Evolutionary conservation across 208 protist species (phyloP).

Genomic region (Angomonas ambiguus): DNA sequence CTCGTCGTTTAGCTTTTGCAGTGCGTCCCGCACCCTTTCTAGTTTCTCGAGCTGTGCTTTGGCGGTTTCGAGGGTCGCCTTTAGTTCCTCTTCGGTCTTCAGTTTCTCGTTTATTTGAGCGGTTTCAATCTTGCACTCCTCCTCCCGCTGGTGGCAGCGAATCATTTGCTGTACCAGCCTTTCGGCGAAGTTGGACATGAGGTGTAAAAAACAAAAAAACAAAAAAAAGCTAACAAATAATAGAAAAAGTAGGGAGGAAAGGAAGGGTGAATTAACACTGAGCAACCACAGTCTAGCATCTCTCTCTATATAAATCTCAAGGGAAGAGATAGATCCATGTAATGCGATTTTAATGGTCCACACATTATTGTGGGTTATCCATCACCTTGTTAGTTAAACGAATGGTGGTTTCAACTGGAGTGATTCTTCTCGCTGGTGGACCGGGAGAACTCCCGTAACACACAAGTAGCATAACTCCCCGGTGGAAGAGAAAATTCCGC

Average conservation of each 20-base stretch:
- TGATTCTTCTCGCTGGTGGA: slow-evolving; percentile 40
- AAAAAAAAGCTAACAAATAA: not conserved
- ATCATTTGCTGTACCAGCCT: slow-evolving; percentile 8
- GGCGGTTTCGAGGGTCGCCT: not conserved
- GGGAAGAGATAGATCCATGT: no score
- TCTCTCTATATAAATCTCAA: no score
- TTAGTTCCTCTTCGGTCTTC: not conserved
- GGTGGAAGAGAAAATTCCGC: slow-evolving; percentile 74
- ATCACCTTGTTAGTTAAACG: no score
- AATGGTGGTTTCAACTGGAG: slow-evolving; percentile 1
- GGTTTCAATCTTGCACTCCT: not conserved
- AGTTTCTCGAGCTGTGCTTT: slow-evolving; percentile 6
- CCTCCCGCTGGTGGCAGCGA: not conserved
- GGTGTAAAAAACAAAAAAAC: not conserved
- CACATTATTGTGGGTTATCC: no score
- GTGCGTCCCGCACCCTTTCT: not conserved
- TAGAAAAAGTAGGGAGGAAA: not conserved
- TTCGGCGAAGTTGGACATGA: slow-evolving; percentile 5
- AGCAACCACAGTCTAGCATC: no score
- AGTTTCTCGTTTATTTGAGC: not conserved
- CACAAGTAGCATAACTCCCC: slow-evolving; percentile 82
- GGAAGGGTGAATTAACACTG: no score
- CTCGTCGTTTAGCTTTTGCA: not conserved
- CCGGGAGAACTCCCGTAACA: slow-evolving; percentile 75
- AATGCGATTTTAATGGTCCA: no score